These are phyloP conservation scores for Fusarium longipes DNA, from an alignment of 2,329 filamentous ascomycete genomes.

Conservation along the genomic window DNA sequence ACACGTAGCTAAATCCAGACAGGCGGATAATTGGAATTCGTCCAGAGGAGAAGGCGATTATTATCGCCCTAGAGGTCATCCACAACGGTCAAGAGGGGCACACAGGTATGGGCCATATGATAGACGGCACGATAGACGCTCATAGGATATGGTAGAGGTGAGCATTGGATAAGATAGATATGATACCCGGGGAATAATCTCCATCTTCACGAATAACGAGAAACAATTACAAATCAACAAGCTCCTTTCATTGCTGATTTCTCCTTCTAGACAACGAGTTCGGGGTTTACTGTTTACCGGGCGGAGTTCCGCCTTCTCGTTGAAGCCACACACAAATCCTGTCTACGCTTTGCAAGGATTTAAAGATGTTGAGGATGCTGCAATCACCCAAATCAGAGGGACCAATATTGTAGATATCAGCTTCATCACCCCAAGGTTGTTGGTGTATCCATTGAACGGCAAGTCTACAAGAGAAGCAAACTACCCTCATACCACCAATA, in stretches of 20 bases:
- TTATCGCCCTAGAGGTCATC: conserved; percentile 40
- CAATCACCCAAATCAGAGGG: not conserved
- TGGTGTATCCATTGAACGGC: not conserved
- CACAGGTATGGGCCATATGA: conserved; percentile 35
- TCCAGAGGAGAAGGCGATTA: conserved; percentile 41
- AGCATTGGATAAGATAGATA: conserved; percentile 32
- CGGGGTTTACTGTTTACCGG: conserved; percentile 5
- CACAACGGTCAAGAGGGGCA: conserved; percentile 6
- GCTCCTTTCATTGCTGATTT: not conserved
- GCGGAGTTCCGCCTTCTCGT: conserved; percentile 42
- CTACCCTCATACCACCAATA: not conserved
- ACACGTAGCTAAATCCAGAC: not conserved
- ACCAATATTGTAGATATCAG: not conserved
- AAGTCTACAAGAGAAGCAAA: not conserved
- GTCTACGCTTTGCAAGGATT: not conserved
- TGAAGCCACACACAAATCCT: conserved; percentile 1
- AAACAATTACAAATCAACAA: not conserved
- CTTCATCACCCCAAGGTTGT: not conserved
- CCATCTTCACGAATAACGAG: conserved; percentile 7
- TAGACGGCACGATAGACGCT: conserved; percentile 7
- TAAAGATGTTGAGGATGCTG: not conserved
- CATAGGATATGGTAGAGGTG: not conserved
- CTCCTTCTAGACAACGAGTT: not conserved
- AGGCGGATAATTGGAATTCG: not conserved
- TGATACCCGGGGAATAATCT: conserved; percentile 41